A percentile compares a stretch with the other conserved stretches of the same genome.
Conservation (phyloP, 2,329 filamentous ascomycete genomes). For the Claviceps lovelessii region DNA sequence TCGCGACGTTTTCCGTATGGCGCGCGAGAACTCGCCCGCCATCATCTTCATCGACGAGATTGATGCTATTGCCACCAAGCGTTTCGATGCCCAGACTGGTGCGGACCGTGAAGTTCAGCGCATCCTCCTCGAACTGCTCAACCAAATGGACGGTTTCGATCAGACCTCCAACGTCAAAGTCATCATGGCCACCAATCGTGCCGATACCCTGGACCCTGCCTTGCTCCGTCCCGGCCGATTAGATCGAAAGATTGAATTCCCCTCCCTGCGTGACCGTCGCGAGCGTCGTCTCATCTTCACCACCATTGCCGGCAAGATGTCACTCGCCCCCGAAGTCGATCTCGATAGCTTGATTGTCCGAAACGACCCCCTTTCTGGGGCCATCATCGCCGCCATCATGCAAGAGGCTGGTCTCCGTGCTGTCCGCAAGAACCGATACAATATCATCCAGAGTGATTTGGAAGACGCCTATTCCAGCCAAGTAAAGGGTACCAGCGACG, state of each 20-base stretch:
- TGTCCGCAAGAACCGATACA: conserved; percentile 95
- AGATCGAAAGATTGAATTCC: conserved; percentile 98
- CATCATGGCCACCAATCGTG: conserved; percentile 99
- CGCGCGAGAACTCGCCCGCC: conserved; percentile 89
- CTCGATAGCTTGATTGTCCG: conserved; percentile 90
- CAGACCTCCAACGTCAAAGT: conserved; percentile 99
- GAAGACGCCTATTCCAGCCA: conserved; percentile 96
- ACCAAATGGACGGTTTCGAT: conserved; percentile 99
- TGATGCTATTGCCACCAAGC: conserved; percentile 96
- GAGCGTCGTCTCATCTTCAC: conserved; percentile 93
- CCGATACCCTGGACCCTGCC: conserved; percentile 90
- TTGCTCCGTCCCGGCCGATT: conserved; percentile 87
- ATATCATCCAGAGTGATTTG: conserved; percentile 93
- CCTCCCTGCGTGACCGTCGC: conserved; percentile 80
- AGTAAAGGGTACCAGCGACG: conserved; percentile 62
- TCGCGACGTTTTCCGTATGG: conserved; percentile 97
- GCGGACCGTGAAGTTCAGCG: conserved; percentile 97
- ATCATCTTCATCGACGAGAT: conserved; percentile 99
- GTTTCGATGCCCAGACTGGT: conserved; percentile 96
- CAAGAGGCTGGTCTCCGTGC: conserved; percentile 91
- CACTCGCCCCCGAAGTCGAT: conserved; percentile 87
- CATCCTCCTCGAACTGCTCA: conserved; percentile 90
- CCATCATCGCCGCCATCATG: conserved; percentile 97
- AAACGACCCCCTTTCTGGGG: conserved; percentile 89
- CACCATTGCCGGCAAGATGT: conserved; percentile 97